Evolutionary conservation across 768 basidiomycete genomes (phyloP).

Genomic region (Psilocybe tampanensis): DNA sequence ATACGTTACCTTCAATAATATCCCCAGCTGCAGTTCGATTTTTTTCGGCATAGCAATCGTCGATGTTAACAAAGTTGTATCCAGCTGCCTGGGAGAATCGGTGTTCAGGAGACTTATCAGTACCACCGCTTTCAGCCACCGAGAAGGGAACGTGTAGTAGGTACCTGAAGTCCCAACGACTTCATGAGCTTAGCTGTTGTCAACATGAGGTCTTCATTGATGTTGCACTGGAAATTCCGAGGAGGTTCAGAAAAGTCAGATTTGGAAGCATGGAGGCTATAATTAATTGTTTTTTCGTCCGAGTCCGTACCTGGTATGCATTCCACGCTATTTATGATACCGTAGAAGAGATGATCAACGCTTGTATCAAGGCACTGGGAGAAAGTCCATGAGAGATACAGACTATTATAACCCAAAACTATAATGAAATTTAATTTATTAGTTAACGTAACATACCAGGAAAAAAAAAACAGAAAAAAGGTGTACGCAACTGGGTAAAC

Average conservation of each 20-base stretch:
- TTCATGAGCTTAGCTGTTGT: conserved; percentile 54
- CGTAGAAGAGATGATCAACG: too few species aligned
- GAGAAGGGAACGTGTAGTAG: conserved; percentile 8
- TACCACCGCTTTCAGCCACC: background rate
- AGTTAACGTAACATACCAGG: background rate
- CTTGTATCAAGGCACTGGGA: background rate
- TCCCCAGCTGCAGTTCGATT: conserved; percentile 50
- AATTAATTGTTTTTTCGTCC: background rate
- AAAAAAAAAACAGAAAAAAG: background rate
- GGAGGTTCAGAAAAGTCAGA: background rate
- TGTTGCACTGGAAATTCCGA: conserved; percentile 50
- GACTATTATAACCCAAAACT: conserved; percentile 72
- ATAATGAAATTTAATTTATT: background rate
- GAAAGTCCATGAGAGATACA: conserved; percentile 21
- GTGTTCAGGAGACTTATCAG: background rate
- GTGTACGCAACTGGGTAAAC: conserved; percentile 36
- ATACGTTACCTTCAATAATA: conserved; percentile 51
- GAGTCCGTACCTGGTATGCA: conserved; percentile 56
- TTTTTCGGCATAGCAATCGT: conserved; percentile 67
- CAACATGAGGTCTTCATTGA: conserved; percentile 54
- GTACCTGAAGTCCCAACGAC: conserved; percentile 56
- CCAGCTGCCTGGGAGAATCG: conserved; percentile 47
- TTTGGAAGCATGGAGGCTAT: background rate
- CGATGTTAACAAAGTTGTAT: conserved; percentile 62
- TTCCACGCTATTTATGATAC: conserved; percentile 56